Evolutionary conservation across 352 stramenopile genomes (phyloP).

Genomic region (Pythium phragmitis): DNA sequence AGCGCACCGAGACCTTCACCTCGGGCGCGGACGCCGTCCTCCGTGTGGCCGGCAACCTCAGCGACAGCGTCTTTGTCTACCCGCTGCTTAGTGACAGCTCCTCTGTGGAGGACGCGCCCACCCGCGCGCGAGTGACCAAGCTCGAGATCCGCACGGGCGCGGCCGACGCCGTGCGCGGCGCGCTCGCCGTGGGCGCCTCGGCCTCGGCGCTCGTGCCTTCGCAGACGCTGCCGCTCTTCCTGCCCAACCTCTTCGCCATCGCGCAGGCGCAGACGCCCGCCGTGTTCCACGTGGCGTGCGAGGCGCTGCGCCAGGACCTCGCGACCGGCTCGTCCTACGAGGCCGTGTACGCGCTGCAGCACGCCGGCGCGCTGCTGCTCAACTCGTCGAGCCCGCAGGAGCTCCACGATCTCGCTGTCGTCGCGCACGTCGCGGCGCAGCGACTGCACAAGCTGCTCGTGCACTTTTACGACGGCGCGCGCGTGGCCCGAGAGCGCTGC

Average conservation of each 20-base stretch:
- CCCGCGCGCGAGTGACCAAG: constrained; percentile 55
- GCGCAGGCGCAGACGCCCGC: constrained; percentile 37
- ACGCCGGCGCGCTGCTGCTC: constrained; percentile 69
- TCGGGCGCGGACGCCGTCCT: constrained; percentile 57
- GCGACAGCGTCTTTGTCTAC: constrained; percentile 66
- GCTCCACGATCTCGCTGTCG: constrained; percentile 75
- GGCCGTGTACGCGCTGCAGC: constrained; percentile 60
- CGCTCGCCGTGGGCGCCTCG: constrained; percentile 48
- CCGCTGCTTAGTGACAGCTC: constrained; percentile 34
- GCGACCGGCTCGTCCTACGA: constrained; percentile 63
- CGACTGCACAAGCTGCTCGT: constrained; percentile 64
- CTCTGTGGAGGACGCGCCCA: constrained; percentile 16
- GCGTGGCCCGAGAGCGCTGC: constrained; percentile 56
- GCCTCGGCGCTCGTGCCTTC: constrained; percentile 58
- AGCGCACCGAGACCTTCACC: constrained; percentile 48
- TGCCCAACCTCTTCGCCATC: constrained; percentile 67
- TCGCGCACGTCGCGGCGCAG: constrained; percentile 67
- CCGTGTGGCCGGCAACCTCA: constrained; percentile 53
- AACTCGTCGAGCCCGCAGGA: constrained; percentile 71
- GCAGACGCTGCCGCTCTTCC: constrained; percentile 74
- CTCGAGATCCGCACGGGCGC: constrained; percentile 62
- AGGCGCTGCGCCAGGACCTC: constrained; percentile 52
- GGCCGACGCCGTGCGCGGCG: constrained; percentile 54
- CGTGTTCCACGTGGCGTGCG: constrained; percentile 68
- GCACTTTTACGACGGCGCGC: constrained; percentile 81